Conservation (phyloP, 371 early-diverging fungal species). For the Conidiobolus incongruus region DNA sequence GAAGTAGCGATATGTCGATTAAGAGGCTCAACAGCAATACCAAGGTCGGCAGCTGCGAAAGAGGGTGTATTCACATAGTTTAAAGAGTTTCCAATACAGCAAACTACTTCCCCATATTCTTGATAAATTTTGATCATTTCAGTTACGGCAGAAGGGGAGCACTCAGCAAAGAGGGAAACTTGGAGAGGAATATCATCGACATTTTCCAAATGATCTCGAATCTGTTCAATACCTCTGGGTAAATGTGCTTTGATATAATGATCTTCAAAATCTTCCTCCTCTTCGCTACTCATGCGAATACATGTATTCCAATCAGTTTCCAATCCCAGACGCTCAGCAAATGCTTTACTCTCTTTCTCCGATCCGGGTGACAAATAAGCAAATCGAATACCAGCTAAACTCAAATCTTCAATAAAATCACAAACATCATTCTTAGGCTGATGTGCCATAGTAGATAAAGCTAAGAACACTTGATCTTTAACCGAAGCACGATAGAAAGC, state of each 20-base stretch:
- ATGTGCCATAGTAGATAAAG: conserved; percentile 67
- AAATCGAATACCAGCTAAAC: conserved; percentile 89
- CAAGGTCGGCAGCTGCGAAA: conserved; percentile 60
- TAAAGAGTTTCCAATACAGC: conserved; percentile 80
- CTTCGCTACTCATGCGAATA: conserved; percentile 62
- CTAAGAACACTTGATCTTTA: conserved; percentile 74
- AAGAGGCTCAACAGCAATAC: conserved; percentile 58
- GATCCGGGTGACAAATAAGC: conserved; percentile 84
- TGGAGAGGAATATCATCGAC: conserved; percentile 97
- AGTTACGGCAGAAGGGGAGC: conserved; percentile 43
- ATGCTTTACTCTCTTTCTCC: conserved; percentile 94
- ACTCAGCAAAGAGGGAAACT: conserved; percentile 94
- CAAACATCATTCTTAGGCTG: conserved; percentile 80
- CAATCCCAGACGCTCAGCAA: conserved; percentile 85
- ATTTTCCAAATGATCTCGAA: conserved; percentile 64
- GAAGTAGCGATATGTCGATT: not conserved
- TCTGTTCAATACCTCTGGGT: conserved; percentile 88
- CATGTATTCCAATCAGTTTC: conserved; percentile 98
- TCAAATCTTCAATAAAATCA: conserved; percentile 90
- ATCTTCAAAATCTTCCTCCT: conserved; percentile 46
- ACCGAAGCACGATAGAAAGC: conserved; percentile 42
- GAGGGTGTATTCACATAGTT: conserved; percentile 62
- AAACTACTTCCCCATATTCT: conserved; percentile 91
- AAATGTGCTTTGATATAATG: conserved; percentile 93
- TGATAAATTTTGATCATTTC: conserved; percentile 93